These are phyloP conservation scores for Amaranthus cruentus DNA, from an alignment of 148 eudicot genomes.

Conservation along the genomic window DNA sequence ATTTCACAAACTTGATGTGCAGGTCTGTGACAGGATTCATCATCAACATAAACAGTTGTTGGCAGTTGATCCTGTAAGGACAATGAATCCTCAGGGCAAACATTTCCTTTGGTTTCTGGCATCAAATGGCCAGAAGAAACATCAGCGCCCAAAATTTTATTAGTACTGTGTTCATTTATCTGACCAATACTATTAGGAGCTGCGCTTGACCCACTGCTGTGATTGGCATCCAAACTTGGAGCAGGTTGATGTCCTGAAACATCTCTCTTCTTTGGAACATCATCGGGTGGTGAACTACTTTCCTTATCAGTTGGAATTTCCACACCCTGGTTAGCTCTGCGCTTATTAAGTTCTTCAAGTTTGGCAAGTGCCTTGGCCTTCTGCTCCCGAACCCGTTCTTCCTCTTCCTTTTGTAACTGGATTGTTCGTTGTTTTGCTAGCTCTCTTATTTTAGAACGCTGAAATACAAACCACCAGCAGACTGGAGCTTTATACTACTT, in stretches of 20 bases:
- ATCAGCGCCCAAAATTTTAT: constrained; percentile 25
- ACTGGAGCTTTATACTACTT: constrained; percentile 3
- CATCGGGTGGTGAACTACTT: constrained; percentile 23
- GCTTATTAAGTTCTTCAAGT: constrained; percentile 81
- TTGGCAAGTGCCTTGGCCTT: constrained; percentile 93
- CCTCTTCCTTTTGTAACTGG: constrained; percentile 85
- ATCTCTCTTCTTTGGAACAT: constrained; percentile 35
- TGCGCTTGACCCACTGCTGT: constrained; percentile 26
- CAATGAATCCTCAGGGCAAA: constrained; percentile 17
- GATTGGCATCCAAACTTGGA: constrained; percentile 22
- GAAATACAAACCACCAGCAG: constrained; percentile 22
- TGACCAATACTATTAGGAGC: constrained; percentile 23
- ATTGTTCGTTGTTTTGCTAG: constrained; percentile 74
- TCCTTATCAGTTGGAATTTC: constrained; percentile 47
- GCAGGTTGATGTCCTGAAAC: constrained; percentile 31
- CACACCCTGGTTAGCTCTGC: constrained; percentile 43
- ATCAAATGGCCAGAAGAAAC: constrained; percentile 23
- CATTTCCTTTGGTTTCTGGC: constrained; percentile 19
- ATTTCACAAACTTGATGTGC: constrained; percentile 33
- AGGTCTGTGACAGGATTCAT: constrained; percentile 29
- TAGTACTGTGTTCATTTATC: constrained; percentile 20
- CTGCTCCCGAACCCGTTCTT: constrained; percentile 80
- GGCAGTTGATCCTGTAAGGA: constrained; percentile 25
- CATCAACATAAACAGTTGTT: constrained; percentile 14
- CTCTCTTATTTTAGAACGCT: constrained; percentile 86